These are phyloP conservation scores for Oemleria cerasiformis DNA, from an alignment of 306 rosid species.

Conservation along the genomic window DNA sequence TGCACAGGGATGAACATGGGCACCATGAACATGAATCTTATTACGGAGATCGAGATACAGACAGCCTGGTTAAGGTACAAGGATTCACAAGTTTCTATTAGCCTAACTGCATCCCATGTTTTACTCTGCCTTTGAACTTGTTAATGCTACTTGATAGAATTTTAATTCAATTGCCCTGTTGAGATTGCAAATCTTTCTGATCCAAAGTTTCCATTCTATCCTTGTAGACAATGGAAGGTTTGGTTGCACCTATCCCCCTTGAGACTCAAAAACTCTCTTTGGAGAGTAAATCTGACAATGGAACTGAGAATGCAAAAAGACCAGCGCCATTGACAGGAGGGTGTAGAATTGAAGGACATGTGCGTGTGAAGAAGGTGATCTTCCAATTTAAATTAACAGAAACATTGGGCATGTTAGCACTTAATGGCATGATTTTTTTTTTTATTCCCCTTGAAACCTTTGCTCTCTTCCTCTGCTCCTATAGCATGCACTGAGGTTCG, in stretches of 20 bases:
- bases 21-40: slow-evolving; percentile 97
- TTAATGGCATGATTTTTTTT: neutral
- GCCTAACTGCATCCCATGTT: slow-evolving; percentile 19
- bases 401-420: neutral
- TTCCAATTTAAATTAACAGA: slow-evolving; percentile 5
- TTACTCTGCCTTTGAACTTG: slow-evolving; percentile 9
- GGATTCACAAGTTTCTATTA: slow-evolving; percentile 17
- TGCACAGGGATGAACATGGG: slow-evolving; percentile 79
- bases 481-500: slow-evolving; percentile 7
- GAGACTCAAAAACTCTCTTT: slow-evolving; percentile 53
- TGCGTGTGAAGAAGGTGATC: slow-evolving; percentile 88
- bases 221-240: slow-evolving; percentile 67
- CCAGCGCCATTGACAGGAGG: slow-evolving; percentile 95
- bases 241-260: slow-evolving; percentile 58
- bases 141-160: slow-evolving; percentile 7
- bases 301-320: slow-evolving; percentile 51
- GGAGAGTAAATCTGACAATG: slow-evolving; percentile 57
- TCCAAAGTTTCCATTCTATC: slow-evolving; percentile 23
- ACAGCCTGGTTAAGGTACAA: slow-evolving; percentile 78
- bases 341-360: slow-evolving; percentile 85
- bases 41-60: slow-evolving; percentile 93
- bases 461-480: neutral
- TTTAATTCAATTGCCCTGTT: slow-evolving; percentile 14
- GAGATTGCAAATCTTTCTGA: slow-evolving; percentile 29
- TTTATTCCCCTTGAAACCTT: neutral